phyloP scores from a whole-genome alignment of 1,139 yeast genomes.

The Geotrichum carabidarum region DNA sequence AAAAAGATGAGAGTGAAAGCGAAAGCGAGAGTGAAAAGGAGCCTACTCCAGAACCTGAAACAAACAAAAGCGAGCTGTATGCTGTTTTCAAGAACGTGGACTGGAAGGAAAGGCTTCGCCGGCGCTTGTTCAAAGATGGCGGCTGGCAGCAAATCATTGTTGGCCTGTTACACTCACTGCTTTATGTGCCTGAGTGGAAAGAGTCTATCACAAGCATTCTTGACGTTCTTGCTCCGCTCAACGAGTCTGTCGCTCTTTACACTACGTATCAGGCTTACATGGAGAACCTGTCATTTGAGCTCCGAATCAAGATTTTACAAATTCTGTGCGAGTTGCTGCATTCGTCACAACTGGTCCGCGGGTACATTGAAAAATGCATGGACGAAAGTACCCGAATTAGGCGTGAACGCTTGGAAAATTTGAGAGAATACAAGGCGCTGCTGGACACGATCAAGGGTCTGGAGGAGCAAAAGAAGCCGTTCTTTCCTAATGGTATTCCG shows the following conservation, averaged over 20 bases:
- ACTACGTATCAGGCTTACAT: conserved; percentile 42
- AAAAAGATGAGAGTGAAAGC: conserved; percentile 21
- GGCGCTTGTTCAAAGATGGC: conserved; percentile 75
- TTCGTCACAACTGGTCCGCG: conserved; percentile 56
- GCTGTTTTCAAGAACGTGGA: conserved; percentile 57
- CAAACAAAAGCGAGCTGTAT: conserved; percentile 50
- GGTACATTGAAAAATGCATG: conserved; percentile 61
- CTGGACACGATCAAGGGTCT: conserved; percentile 48
- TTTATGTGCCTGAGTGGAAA: conserved; percentile 53
- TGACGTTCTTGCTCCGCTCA: conserved; percentile 54
- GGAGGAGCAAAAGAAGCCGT: conserved; percentile 31
- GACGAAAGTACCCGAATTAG: conserved; percentile 61
- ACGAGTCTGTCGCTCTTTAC: conserved; percentile 46
- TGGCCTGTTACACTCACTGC: conserved; percentile 58
- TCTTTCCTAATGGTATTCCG: conserved; percentile 25
- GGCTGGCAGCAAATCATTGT: conserved; percentile 75
- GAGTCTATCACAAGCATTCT: conserved; percentile 46
- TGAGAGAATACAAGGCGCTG: conserved; percentile 52
- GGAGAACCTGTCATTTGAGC: conserved; percentile 41
- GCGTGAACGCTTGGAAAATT: conserved; percentile 62
- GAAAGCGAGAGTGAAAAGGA: conserved; percentile 22
- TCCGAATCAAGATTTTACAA: conserved; percentile 50
- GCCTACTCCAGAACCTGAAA: conserved; percentile 26
- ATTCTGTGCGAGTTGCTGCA: conserved; percentile 56
- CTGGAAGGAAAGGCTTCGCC: conserved; percentile 75